phyloP scores from a whole-genome alignment of 78 protist species.

The Chrysochromulina parva region DNA sequence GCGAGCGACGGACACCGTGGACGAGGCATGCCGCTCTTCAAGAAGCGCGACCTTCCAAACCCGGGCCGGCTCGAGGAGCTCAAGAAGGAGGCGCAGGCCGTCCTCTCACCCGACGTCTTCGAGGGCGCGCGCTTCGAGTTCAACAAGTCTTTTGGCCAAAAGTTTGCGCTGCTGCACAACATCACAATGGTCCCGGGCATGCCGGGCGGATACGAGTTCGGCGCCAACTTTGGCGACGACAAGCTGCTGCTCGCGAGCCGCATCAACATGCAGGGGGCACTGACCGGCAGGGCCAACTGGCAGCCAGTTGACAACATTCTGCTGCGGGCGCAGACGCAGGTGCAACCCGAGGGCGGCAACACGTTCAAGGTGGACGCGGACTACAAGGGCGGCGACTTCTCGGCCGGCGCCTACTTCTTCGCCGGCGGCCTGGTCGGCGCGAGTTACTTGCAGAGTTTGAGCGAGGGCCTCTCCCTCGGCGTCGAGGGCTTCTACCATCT shows the following conservation, averaged over 20 bases:
- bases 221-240: slow-evolving; percentile 19
- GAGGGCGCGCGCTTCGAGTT: slow-evolving; percentile 29
- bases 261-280: background rate
- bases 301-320: background rate
- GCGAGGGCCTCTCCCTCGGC: slow-evolving; percentile 26
- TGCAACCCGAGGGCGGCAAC: background rate
- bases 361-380: background rate
- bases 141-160: background rate
- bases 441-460: slow-evolving; percentile 30
- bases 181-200: background rate
- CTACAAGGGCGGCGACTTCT: background rate
- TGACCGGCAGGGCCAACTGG: background rate
- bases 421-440: slow-evolving; percentile 14
- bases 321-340: background rate
- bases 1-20: too few relatives aligned
- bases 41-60: background rate
- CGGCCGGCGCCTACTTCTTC: background rate
- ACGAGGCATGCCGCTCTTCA: background rate
- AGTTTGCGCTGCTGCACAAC: background rate
- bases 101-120: slow-evolving; percentile 6
- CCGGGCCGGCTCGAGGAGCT: slow-evolving; percentile 16
- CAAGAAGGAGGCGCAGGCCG: background rate
- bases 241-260: background rate
- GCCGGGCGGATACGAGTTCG: background rate
- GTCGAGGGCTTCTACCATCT: slow-evolving; percentile 15